Conservation (phyloP, 108 stramenopile genomes). For the Parmales sp. region DNA sequence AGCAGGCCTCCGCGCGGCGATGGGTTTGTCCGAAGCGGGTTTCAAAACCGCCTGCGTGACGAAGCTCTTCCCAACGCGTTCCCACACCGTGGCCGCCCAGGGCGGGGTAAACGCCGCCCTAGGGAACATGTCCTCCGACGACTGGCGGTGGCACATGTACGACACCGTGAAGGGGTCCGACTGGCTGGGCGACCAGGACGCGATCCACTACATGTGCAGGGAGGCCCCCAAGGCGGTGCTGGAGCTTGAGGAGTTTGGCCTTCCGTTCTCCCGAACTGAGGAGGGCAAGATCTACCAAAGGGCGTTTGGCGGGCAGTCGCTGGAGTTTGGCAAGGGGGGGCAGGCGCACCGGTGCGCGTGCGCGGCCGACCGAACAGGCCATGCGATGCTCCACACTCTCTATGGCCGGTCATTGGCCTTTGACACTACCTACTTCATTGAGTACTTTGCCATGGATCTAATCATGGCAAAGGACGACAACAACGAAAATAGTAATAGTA, state of each 20-base stretch:
- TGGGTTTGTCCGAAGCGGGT: slow-evolving; percentile 94
- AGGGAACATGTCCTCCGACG: slow-evolving; percentile 91
- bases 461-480: slow-evolving; percentile 76
- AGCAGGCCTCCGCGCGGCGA: slow-evolving; percentile 92
- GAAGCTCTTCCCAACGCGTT: slow-evolving; percentile 97
- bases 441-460: slow-evolving; percentile 95
- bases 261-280: slow-evolving; percentile 89
- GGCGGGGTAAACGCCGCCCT: slow-evolving; percentile 99
- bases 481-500: too few relatives aligned
- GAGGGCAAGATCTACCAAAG: slow-evolving; percentile 99
- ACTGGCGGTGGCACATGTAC: slow-evolving; percentile 99
- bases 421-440: slow-evolving; percentile 98
- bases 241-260: slow-evolving; percentile 90
- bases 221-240: slow-evolving; percentile 94
- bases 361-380: slow-evolving; percentile 98
- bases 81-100: slow-evolving; percentile 98
- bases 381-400: slow-evolving; percentile 98
- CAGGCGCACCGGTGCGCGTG: slow-evolving; percentile 89
- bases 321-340: slow-evolving; percentile 96
- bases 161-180: slow-evolving; percentile 99
- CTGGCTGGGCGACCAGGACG: slow-evolving; percentile 99
- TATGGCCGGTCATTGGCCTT: slow-evolving; percentile 97
- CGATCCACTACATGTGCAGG: slow-evolving; percentile 99
- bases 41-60: slow-evolving; percentile 99
- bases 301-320: slow-evolving; percentile 95